phyloP scores from a whole-genome alignment of 306 rosid genomes.

The Medicago truncatula region MtrunA17r5.0-ANR NC_053044.1:22973501-22974000 shows the following conservation, averaged over 20 bases:
- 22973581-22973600: constrained; percentile 35
- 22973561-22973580: constrained; percentile 37
- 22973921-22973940: not conserved
- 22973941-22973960: not conserved
- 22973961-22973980: not conserved
- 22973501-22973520: no score
- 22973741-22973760: constrained; percentile 99
- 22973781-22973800: constrained; percentile 80
- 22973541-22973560: constrained; percentile 20
- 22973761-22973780: constrained; percentile 69
- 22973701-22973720: constrained; percentile 92
- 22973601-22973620: constrained; percentile 38
- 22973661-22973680: constrained; percentile 95
- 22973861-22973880: constrained; percentile 15
- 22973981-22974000: constrained; percentile 11
- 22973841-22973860: constrained; percentile 16
- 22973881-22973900: constrained; percentile 14
- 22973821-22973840: constrained; percentile 39
- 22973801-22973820: constrained; percentile 85
- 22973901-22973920: not conserved
- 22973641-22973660: constrained; percentile 89
- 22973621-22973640: constrained; percentile 84
- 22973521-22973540: constrained; percentile 2
- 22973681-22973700: constrained; percentile 94
- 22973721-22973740: constrained; percentile 92